Evolutionary conservation across 176 grass and related monocot species (phyloP).

Genomic region (Cymbopogon citratus): DNA sequence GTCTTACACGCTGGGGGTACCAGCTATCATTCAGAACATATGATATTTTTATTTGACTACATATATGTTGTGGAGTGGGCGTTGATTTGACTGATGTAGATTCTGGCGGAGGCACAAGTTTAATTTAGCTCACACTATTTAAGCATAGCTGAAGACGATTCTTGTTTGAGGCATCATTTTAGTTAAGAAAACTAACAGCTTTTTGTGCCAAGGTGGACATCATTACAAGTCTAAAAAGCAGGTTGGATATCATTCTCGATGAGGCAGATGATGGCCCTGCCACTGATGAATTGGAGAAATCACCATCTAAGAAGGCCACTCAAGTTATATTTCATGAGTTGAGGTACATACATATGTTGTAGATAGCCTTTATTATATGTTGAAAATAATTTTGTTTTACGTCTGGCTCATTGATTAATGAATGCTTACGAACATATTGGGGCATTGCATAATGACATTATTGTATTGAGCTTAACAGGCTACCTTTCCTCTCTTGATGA

Average conservation of each 20-base stretch:
- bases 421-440: not conserved
- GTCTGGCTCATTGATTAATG: not conserved
- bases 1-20: too few species aligned
- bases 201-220: constrained; percentile 57
- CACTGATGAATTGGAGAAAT: constrained; percentile 13
- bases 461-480: not conserved
- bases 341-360: constrained; percentile 51
- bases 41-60: not conserved
- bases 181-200: not conserved
- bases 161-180: not conserved
- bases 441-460: not conserved
- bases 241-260: constrained; percentile 76
- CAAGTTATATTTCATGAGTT: constrained; percentile 62
- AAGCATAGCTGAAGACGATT: not conserved
- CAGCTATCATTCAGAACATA: too few species aligned
- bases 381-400: constrained; percentile 9
- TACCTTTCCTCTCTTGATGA: not conserved
- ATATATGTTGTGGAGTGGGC: not conserved
- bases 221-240: constrained; percentile 62
- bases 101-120: not conserved
- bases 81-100: not conserved
- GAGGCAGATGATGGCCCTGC: constrained; percentile 55
- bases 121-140: not conserved
- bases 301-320: constrained; percentile 41
- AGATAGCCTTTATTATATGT: not conserved